phyloP scores from a whole-genome alignment of 345 rosid genomes.

The Boechera stricta region DNA sequence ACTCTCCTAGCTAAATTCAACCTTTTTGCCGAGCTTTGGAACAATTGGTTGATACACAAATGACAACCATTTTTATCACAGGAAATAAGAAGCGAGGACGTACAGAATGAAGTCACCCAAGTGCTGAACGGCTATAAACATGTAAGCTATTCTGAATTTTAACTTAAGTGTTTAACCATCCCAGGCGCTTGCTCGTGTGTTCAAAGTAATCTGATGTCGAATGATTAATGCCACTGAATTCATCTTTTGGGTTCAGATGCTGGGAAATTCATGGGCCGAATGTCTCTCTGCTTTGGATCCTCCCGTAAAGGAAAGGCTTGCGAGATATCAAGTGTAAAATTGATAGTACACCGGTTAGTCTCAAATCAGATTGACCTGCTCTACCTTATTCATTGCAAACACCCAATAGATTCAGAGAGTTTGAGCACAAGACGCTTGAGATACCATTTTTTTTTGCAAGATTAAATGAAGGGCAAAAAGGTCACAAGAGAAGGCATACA shows the following conservation, averaged over 20 bases:
- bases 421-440: constrained; percentile 36
- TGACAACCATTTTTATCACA: constrained; percentile 26
- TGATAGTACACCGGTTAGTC: constrained; percentile 21
- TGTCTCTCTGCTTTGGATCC: constrained; percentile 85
- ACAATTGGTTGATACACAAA: constrained; percentile 2
- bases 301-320: constrained; percentile 82
- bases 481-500: constrained; percentile 21
- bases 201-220: not conserved
- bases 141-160: constrained; percentile 44
- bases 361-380: constrained; percentile 21
- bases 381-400: constrained; percentile 25
- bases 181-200: not conserved
- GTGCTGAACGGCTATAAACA: constrained; percentile 94
- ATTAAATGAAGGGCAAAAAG: constrained; percentile 35
- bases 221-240: not conserved
- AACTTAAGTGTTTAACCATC: constrained; percentile 4
- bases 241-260: constrained; percentile 63
- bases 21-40: not conserved
- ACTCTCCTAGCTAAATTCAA: constrained; percentile 10
- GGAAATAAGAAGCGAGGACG: constrained; percentile 90
- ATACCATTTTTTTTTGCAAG: constrained; percentile 34
- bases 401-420: constrained; percentile 20
- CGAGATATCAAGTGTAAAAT: constrained; percentile 72
- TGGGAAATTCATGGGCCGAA: constrained; percentile 86
- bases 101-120: constrained; percentile 85